Conservation (phyloP, 2,329 filamentous ascomycete genomes). For the Fonsecaea pedrosoi region DNA sequence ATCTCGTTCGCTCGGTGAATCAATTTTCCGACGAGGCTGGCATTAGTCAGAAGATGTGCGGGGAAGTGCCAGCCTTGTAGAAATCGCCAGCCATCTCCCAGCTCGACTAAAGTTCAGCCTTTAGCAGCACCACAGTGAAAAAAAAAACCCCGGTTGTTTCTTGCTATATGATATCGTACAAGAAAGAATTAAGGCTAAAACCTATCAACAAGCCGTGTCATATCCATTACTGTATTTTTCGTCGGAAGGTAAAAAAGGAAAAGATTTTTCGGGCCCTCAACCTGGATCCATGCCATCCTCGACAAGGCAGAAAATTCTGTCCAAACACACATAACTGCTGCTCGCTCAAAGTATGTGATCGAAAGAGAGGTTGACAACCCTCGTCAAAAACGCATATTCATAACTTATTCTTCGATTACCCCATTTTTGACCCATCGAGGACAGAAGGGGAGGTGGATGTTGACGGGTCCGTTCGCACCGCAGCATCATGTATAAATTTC, state of each 20-base stretch:
- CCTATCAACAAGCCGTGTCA: constrained; percentile 5
- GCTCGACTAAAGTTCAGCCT: not conserved
- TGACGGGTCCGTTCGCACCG: not conserved
- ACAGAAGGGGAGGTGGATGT: not conserved
- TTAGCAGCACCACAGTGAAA: not conserved
- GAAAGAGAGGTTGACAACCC: not conserved
- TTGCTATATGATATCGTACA: not conserved
- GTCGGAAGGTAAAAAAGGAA: not conserved
- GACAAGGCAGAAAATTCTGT: not conserved
- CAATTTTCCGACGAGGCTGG: not conserved
- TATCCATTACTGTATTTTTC: constrained; percentile 2
- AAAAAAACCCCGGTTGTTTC: not conserved
- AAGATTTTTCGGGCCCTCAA: not conserved
- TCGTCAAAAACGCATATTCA: not conserved
- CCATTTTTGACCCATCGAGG: not conserved
- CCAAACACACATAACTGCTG: not conserved
- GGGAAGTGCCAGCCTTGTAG: not conserved
- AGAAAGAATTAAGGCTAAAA: not conserved
- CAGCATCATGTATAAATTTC: not conserved
- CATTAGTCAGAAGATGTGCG: not conserved
- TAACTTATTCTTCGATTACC: not conserved
- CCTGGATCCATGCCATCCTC: not conserved
- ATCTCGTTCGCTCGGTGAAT: not conserved
- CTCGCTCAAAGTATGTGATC: not conserved
- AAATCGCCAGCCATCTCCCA: not conserved